Evolutionary conservation across 768 basidiomycete genomes (phyloP), one percentile per base, ranked within the genome.

Genomic region (Melanogaster broomeanus): DNA sequence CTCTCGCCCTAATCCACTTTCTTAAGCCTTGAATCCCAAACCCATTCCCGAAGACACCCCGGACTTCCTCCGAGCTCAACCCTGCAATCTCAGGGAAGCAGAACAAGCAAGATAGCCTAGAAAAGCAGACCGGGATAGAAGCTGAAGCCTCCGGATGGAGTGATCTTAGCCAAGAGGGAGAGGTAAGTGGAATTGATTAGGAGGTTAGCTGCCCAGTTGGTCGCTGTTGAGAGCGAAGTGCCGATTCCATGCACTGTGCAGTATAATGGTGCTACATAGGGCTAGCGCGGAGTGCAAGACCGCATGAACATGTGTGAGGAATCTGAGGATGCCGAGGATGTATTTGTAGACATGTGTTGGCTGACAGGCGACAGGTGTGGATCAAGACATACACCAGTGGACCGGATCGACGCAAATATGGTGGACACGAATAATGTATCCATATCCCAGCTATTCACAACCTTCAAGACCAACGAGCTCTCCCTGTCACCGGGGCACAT

Each of bases 401-500:
- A 42, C 24, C 13, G 3, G 9, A 22, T 18, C 5, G n/a, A n/a
- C 6, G 7, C 15, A 24, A n/a, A 11, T 15, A 19, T 18, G n/a
- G 8, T n/a, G 18, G 4, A 38, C 33, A 64, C 42, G n/a, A n/a
- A n/a, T n/a, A n/a, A n/a, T n/a, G n/a, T n/a, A n/a, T n/a, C n/a
- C n/a, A n/a, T n/a, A n/a, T n/a, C n/a, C n/a, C n/a, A n/a, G n/a
- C n/a, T n/a, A n/a, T n/a, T n/a, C n/a, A n/a, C 7, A 37, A 81
- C 84, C 83, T 75, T 90, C 87, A 34, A 92, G 78, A n/a, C 78
- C 75, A 70, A 93, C 92, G 11, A 93, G 76, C 63, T 92, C 90
- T 39, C 88, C 89, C 66, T 91, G 90, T 61, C 90, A 88, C 90
- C 90, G 92, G 0, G 90, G 90, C 2, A 90, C 83, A 60, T 89